Percentiles rank a stretch among this genome's conserved stretches.
Conservation (phyloP, 495 filamentous ascomycete species). For the Neohortaea acidophila region DNA sequence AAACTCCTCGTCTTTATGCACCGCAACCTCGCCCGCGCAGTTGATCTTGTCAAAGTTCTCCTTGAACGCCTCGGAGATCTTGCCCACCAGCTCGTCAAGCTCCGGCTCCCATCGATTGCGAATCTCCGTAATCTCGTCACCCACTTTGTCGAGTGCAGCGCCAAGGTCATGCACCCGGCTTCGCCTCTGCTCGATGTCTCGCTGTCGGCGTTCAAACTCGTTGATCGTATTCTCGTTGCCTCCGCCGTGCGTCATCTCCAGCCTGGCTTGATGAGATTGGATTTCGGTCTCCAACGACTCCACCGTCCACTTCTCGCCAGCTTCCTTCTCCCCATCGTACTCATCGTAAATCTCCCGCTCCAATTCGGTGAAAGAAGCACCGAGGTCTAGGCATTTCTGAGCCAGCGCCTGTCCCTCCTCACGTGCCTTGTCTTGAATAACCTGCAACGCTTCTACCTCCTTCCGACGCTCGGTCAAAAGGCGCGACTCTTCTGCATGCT, state of each 20-base stretch:
- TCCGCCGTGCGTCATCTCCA: conserved; percentile 66
- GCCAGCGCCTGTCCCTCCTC: conserved; percentile 23
- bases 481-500: conserved; percentile 42
- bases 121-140: conserved; percentile 42
- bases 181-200: conserved; percentile 40
- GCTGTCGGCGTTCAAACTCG: conserved; percentile 59
- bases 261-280: conserved; percentile 51
- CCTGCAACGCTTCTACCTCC: conserved; percentile 28
- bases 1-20: conserved; percentile 72
- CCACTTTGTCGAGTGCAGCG: conserved; percentile 35
- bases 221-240: conserved; percentile 48
- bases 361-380: conserved; percentile 19
- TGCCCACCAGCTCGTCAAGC: conserved; percentile 58
- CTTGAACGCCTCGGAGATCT: conserved; percentile 78
- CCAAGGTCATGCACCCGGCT: conserved; percentile 32
- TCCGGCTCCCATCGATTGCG: conserved; percentile 62
- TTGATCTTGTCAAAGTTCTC: conserved; percentile 86
- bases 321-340: too few species aligned
- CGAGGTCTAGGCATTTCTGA: background rate
- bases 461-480: conserved; percentile 34
- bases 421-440: conserved; percentile 18
- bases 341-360: conserved; percentile 20
- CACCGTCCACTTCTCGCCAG: conserved; percentile 31
- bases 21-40: conserved; percentile 79
- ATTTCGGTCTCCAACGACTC: conserved; percentile 63